Percentiles rank a stretch among this genome's conserved stretches.
These are phyloP conservation scores for Trichoderma parareesei DNA, from an alignment of 495 filamentous ascomycete genomes.

Conservation along the genomic window DNA sequence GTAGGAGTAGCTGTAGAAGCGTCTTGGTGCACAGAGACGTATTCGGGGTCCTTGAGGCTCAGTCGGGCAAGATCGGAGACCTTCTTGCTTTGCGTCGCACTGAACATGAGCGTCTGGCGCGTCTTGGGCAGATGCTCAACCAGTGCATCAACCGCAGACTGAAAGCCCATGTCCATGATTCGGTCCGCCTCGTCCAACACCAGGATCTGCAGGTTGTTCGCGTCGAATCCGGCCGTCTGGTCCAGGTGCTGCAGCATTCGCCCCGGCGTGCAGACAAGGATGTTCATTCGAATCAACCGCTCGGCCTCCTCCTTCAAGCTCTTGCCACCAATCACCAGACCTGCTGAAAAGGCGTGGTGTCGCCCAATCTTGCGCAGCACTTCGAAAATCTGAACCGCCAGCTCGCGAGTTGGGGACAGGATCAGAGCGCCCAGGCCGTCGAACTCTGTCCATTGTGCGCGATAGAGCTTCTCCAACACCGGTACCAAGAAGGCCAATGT, in stretches of 20 bases:
- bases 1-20: constrained; percentile 74
- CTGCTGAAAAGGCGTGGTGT: constrained; percentile 85
- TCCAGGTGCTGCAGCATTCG: constrained; percentile 94
- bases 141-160: constrained; percentile 84
- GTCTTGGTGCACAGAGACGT: constrained; percentile 84
- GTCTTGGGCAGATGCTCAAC: constrained; percentile 81
- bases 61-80: constrained; percentile 86
- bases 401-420: constrained; percentile 87
- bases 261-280: constrained; percentile 91
- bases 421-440: constrained; percentile 91
- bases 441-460: constrained; percentile 77
- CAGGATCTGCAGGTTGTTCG: constrained; percentile 83
- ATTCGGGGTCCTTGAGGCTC: constrained; percentile 84
- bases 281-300: constrained; percentile 88
- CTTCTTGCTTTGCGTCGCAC: constrained; percentile 90
- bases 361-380: constrained; percentile 85
- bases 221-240: constrained; percentile 84
- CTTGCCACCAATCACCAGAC: constrained; percentile 92
- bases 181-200: constrained; percentile 95
- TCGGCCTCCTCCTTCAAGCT: constrained; percentile 81
- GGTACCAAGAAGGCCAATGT: constrained; percentile 90
- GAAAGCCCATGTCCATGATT: constrained; percentile 98
- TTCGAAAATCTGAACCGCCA: constrained; percentile 96
- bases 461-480: constrained; percentile 90
- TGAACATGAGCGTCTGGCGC: constrained; percentile 90